These are phyloP conservation scores for Malania oleifera DNA, from an alignment of 164 flowering plant genomes.

Conservation along the genomic window DNA sequence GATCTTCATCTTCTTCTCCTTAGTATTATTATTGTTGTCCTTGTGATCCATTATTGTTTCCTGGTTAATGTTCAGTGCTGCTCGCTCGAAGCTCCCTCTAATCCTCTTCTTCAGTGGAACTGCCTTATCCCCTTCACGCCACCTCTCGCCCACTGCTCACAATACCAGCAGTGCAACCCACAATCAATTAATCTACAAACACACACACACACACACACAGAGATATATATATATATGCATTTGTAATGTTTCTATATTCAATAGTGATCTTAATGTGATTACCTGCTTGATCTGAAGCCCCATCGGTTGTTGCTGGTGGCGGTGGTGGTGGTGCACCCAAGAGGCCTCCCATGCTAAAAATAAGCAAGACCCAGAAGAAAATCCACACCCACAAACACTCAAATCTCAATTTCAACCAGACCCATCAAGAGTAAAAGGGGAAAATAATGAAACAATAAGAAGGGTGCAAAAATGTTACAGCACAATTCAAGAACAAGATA, in stretches of 20 bases:
- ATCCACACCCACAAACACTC: slow-evolving; percentile 12
- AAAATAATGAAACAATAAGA: neutral
- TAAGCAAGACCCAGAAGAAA: slow-evolving; percentile 11
- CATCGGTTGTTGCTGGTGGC: no score
- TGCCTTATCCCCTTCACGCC: slow-evolving; percentile 36
- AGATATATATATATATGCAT: no score
- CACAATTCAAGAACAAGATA: no score
- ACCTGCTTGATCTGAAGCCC: no score
- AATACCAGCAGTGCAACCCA: neutral
- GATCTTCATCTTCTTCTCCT: slow-evolving; percentile 12
- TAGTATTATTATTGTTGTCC: neutral
- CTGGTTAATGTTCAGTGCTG: neutral
- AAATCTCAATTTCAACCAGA: slow-evolving; percentile 6
- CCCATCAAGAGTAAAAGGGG: no score
- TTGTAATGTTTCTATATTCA: no score
- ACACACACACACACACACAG: no score
- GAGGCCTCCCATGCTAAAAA: slow-evolving; percentile 22
- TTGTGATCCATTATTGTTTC: slow-evolving; percentile 5
- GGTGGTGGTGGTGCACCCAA: slow-evolving; percentile 19
- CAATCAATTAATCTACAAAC: no score
- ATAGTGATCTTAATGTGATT: no score
- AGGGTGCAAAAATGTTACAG: slow-evolving; percentile 12
- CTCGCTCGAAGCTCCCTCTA: slow-evolving; percentile 26
- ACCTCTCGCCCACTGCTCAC: slow-evolving; percentile 20
- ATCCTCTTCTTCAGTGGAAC: slow-evolving; percentile 54